Percentiles rank a stretch among this genome's conserved stretches.
phyloP scores from a whole-genome alignment of 192 early-diverging fungal species.

The Chytriomyces sp. region DNA sequence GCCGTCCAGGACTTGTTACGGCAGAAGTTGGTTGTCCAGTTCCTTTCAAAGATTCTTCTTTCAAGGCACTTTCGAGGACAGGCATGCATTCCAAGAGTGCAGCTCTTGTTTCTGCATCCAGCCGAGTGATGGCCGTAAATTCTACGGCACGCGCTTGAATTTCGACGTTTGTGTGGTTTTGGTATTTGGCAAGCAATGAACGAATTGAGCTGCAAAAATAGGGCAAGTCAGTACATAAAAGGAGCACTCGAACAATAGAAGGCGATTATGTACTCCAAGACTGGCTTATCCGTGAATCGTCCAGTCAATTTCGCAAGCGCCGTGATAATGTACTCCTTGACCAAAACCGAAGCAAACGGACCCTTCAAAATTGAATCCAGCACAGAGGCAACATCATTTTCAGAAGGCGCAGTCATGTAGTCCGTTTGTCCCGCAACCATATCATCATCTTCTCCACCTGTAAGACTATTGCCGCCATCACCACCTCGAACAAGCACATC shows the following conservation, averaged over 20 bases:
- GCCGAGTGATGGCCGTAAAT: slow-evolving; percentile 74
- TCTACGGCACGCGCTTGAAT: slow-evolving; percentile 95
- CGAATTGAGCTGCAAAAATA: slow-evolving; percentile 55
- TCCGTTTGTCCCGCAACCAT: slow-evolving; percentile 34
- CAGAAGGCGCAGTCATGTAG: slow-evolving; percentile 50
- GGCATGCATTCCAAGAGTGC: slow-evolving; percentile 89
- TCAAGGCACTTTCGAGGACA: slow-evolving; percentile 64
- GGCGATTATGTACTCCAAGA: slow-evolving; percentile 41
- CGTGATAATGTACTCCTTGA: slow-evolving; percentile 84
- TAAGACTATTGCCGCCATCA: not conserved
- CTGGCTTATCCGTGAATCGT: slow-evolving; percentile 67
- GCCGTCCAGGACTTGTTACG: not conserved
- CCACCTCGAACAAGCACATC: slow-evolving; percentile 74
- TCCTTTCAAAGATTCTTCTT: slow-evolving; percentile 58
- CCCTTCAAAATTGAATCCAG: slow-evolving; percentile 79
- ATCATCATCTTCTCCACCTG: slow-evolving; percentile 71
- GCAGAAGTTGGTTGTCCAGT: slow-evolving; percentile 39
- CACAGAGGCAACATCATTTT: slow-evolving; percentile 75
- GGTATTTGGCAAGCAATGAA: slow-evolving; percentile 64
- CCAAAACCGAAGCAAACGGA: slow-evolving; percentile 76
- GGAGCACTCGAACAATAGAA: not conserved
- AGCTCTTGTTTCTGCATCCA: slow-evolving; percentile 60
- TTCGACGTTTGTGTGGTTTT: slow-evolving; percentile 82
- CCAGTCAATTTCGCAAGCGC: slow-evolving; percentile 87
- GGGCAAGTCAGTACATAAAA: not conserved